Base-by-base conservation (phyloP, 176 grass and related monocot genomes). In the Bolboschoenus planiculmis region DNA sequence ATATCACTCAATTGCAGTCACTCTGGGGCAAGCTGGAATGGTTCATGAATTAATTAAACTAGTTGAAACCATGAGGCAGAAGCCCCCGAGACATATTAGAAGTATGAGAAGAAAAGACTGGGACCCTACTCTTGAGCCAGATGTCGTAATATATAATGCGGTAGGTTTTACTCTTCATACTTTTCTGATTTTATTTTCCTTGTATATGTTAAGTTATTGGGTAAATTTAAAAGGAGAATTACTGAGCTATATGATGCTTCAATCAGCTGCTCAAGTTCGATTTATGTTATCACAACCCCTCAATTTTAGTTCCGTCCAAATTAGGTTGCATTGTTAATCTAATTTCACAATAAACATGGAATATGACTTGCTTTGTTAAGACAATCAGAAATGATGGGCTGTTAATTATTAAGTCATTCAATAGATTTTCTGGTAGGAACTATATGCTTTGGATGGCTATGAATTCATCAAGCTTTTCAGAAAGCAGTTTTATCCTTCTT, bases 21-120 rank as follows among this genome's bases (percentile, higher is more conserved):
- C 92, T 39, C 95, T 97, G 34, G 95, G 95, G 71, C 92, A 93
- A 92, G 88, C 90, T 88, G 95, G 95, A 67, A 81, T 94, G 85
- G 61, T 94, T 40, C 87, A 85, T 67, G 92, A 97, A 83, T 80
- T 97, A 89, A 88, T 92, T 68, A 94, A 92, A 31, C 85, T 84
- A 73, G 86, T 92, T 56, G 88, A 92, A 56, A 81, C 33, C 62
- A 94, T 97, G 95, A 94, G 85, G 66, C 76, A 89, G 59, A 97
- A 92, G 37, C 88, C 90, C 77, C 86, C 86, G 48, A 94, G 88
- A 87, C 86, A 78, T 60, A 68, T 94, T 85, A 89, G 70, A 80
- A 86, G 73, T 61, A 90, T 63, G 86, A 91, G 85, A 4, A 85
- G 83, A 35, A 94, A 85, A 86, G 88, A 91, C 61, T 92, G 95